These are phyloP conservation scores for Oxytropis ochrocephala DNA, from an alignment of 306 rosid genomes.

Conservation along the genomic window DNA sequence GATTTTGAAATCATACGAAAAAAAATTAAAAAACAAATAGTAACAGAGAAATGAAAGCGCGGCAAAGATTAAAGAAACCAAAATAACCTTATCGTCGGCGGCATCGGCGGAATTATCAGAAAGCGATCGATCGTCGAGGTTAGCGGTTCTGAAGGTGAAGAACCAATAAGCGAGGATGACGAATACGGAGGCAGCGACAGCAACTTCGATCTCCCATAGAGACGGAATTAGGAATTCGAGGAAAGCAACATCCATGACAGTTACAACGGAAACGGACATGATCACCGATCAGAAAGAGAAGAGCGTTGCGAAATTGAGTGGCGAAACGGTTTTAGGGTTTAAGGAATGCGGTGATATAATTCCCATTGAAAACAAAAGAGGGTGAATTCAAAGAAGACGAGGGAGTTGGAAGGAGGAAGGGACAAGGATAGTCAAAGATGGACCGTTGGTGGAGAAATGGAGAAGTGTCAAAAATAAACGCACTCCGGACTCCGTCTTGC, in stretches of 20 bases:
- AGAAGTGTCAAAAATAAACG: slow-evolving; percentile 17
- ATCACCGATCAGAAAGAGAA: slow-evolving; percentile 7
- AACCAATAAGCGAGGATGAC: slow-evolving; percentile 58
- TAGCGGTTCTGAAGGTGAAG: slow-evolving; percentile 41
- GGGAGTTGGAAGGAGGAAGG: background rate
- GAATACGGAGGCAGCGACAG: slow-evolving; percentile 64
- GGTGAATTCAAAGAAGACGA: slow-evolving; percentile 15
- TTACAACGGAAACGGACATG: background rate
- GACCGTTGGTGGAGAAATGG: slow-evolving; percentile 71
- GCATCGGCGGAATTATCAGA: slow-evolving; percentile 36
- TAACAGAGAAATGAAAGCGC: background rate
- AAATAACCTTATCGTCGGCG: slow-evolving; percentile 52
- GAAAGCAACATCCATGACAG: slow-evolving; percentile 38
- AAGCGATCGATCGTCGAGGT: slow-evolving; percentile 38
- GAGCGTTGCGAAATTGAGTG: background rate
- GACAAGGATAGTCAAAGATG: slow-evolving; percentile 41
- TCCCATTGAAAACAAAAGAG: background rate
- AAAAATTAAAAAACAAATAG: no score
- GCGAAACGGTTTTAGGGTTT: slow-evolving; percentile 28
- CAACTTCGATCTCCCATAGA: slow-evolving; percentile 77
- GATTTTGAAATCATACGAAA: background rate
- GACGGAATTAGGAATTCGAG: slow-evolving; percentile 66
- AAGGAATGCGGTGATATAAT: slow-evolving; percentile 39
- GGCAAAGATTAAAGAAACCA: background rate
- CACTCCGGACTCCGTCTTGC: background rate